Percentiles rank a stretch among this genome's conserved stretches.
Conservation (phyloP, 768 basidiomycete genomes). For the Russula ochroleuca region DNA sequence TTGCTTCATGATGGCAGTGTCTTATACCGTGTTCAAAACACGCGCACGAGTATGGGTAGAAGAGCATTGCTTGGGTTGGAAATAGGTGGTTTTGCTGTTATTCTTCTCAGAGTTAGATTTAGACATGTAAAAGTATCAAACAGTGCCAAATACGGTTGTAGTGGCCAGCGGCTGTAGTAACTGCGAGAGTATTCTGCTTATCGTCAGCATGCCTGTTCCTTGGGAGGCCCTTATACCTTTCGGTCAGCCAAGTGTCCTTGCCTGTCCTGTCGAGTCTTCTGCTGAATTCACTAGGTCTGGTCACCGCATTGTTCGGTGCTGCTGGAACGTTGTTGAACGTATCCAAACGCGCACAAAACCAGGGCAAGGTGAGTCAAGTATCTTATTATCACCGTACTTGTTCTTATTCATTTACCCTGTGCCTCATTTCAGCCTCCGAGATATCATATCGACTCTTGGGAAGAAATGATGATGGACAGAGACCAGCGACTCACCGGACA, state of each 20-base stretch:
- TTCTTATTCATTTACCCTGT: constrained; percentile 10
- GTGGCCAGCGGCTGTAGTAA: no score
- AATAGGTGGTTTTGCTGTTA: constrained; percentile 5
- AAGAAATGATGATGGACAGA: constrained; percentile 93
- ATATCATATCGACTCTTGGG: constrained; percentile 85
- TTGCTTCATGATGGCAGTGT: constrained; percentile 12
- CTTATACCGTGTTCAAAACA: constrained; percentile 6
- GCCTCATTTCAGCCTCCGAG: constrained; percentile 58
- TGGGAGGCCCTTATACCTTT: constrained; percentile 98
- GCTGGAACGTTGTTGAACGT: constrained; percentile 84
- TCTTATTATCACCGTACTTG: neutral
- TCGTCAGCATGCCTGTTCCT: constrained; percentile 78
- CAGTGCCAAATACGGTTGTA: constrained; percentile 14
- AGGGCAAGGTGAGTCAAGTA: constrained; percentile 67
- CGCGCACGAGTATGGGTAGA: neutral
- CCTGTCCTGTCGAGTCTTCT: no score
- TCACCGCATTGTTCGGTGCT: constrained; percentile 84
- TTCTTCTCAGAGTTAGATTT: constrained; percentile 13
- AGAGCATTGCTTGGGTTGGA: constrained; percentile 5
- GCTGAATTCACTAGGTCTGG: constrained; percentile 50
- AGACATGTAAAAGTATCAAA: neutral
- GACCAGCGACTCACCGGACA: constrained; percentile 87
- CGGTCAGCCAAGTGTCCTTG: constrained; percentile 44
- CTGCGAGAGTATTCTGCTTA: neutral
- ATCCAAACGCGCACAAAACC: constrained; percentile 77